phyloP scores from a whole-genome alignment of 1,284 basidiomycete species.

The Pholiota adiposa region DNA sequence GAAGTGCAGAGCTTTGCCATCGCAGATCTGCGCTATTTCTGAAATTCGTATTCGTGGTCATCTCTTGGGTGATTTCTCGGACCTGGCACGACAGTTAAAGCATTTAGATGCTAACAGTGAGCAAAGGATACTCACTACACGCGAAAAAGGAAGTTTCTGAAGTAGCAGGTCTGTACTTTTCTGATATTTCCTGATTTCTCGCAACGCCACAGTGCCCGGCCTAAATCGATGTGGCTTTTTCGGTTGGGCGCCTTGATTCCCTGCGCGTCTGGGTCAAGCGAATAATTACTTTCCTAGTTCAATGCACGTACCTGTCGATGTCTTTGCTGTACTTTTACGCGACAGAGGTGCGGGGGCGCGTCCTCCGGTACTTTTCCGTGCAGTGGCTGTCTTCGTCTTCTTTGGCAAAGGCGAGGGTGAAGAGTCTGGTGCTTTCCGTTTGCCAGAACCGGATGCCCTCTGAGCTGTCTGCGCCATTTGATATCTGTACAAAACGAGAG shows the following conservation, averaged over 20 bases:
- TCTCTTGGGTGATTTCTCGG: slow-evolving; percentile 88
- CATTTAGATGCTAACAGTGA: neutral
- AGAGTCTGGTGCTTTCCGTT: slow-evolving; percentile 43
- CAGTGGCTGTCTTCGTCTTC: slow-evolving; percentile 58
- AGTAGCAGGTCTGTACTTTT: slow-evolving; percentile 90
- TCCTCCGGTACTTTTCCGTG: slow-evolving; percentile 78
- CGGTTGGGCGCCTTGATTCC: slow-evolving; percentile 25
- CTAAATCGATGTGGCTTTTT: slow-evolving; percentile 72
- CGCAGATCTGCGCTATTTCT: slow-evolving; percentile 67
- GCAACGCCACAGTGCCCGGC: slow-evolving; percentile 87
- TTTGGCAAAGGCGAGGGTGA: slow-evolving; percentile 48
- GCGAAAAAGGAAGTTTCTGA: slow-evolving; percentile 88
- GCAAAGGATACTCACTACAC: slow-evolving; percentile 68
- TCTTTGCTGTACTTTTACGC: slow-evolving; percentile 5
- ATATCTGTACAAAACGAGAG: slow-evolving; percentile 2
- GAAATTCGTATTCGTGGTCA: slow-evolving; percentile 78
- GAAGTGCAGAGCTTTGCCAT: slow-evolving; percentile 91
- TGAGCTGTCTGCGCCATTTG: slow-evolving; percentile 57
- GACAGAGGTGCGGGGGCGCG: slow-evolving; percentile 26
- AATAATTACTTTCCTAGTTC: neutral
- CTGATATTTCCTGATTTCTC: slow-evolving; percentile 94
- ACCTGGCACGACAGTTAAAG: slow-evolving; percentile 55
- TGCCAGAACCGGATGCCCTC: slow-evolving; percentile 41
- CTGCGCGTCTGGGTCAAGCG: neutral
- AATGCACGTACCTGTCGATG: slow-evolving; percentile 11